Evolutionary conservation across 2,329 filamentous ascomycete genomes (phyloP).

Genomic region (Alternaria brassicicola): DNA sequence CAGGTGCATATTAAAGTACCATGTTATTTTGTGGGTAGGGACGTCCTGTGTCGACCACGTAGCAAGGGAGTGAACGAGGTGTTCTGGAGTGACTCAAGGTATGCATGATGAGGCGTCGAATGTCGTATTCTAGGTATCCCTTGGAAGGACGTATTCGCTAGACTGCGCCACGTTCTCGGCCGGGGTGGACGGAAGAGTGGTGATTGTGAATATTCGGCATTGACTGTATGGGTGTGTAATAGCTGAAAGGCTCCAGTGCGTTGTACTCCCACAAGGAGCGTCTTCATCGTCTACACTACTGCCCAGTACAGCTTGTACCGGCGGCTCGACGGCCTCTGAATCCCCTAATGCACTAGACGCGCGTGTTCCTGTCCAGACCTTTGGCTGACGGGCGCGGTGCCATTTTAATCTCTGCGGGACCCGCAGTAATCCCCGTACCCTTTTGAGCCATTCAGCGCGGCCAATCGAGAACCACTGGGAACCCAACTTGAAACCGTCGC

Average conservation of each 20-base stretch:
- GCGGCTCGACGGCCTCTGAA: neutral
- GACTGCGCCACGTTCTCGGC: neutral
- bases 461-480: conserved; percentile 20
- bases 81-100: neutral
- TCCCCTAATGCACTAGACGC: conserved; percentile 16
- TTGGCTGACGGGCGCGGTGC: conserved; percentile 30
- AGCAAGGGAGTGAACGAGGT: neutral
- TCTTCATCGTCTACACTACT: neutral
- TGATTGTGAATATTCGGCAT: neutral
- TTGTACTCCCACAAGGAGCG: neutral
- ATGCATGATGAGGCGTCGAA: conserved; percentile 1
- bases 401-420: conserved; percentile 31
- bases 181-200: neutral
- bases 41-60: neutral
- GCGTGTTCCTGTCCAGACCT: conserved; percentile 25
- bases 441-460: conserved; percentile 4
- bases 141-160: neutral
- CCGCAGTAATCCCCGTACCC: conserved; percentile 16
- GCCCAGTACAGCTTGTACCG: neutral
- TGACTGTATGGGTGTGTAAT: neutral
- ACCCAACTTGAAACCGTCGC: conserved; percentile 35
- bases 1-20: neutral
- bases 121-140: neutral
- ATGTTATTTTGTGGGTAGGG: neutral
- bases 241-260: neutral